Evolutionary conservation across 352 stramenopile species (phyloP).

Genomic region (Pythium phragmiticola): DNA sequence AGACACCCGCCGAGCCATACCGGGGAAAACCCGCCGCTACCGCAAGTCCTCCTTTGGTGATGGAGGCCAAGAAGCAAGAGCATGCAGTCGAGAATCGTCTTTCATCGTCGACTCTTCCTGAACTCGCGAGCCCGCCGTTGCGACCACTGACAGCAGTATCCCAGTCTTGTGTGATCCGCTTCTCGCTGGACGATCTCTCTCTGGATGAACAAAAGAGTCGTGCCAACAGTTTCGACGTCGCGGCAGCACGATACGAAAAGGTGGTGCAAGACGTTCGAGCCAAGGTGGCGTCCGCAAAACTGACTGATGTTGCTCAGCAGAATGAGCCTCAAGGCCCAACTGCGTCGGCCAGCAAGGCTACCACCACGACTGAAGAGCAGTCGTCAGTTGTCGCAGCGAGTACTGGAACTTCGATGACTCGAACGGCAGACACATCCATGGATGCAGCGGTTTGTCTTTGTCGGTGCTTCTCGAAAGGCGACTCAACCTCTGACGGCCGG

Average conservation of each 20-base stretch:
- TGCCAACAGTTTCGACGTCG: conserved; percentile 19
- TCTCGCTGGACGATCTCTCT: conserved; percentile 46
- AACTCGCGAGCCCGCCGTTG: conserved; percentile 30
- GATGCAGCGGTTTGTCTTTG: conserved; percentile 17
- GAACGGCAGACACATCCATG: not conserved
- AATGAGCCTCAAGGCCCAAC: not conserved
- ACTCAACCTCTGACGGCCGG: conserved; percentile 1
- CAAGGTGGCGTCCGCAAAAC: not conserved
- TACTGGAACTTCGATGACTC: not conserved
- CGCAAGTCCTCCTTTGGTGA: not conserved
- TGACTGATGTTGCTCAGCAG: not conserved
- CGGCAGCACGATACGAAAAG: not conserved
- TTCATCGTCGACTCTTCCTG: not conserved
- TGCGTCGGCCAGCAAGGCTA: not conserved
- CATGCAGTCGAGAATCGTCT: not conserved
- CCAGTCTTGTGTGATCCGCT: conserved; percentile 68
- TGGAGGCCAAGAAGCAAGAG: not conserved
- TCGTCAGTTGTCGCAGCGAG: not conserved
- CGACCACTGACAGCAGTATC: conserved; percentile 60
- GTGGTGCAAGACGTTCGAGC: not conserved
- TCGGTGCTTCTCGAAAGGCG: not conserved
- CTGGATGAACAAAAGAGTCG: not conserved
- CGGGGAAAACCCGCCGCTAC: not conserved
- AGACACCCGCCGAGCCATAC: not conserved
- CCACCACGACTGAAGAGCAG: not conserved